Conservation (phyloP, 345 rosid genomes). For the Aurinia saxatilis region DNA sequence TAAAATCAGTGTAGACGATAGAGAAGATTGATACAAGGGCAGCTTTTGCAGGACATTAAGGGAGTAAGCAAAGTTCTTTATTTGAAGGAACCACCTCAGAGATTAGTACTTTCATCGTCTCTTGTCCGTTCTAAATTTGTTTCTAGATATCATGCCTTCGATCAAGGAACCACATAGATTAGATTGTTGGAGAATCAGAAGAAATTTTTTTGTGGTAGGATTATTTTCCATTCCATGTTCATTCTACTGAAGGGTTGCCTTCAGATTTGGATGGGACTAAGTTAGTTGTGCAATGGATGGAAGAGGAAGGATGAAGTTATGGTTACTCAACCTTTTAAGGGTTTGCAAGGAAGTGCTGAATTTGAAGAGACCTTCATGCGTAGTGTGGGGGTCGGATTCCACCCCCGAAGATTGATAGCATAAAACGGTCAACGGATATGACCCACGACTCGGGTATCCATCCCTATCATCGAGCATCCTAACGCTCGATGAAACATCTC, state of each 20-base stretch:
- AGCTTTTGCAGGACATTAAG: conserved; percentile 70
- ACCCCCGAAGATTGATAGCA: no score
- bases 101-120: no score
- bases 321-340: conserved; percentile 40
- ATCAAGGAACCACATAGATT: conserved; percentile 13
- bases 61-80: conserved; percentile 69
- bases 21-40: conserved; percentile 35
- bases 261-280: conserved; percentile 36
- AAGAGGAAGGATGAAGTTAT: conserved; percentile 59
- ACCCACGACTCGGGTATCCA: no score
- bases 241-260: conserved; percentile 70
- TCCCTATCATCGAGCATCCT: no score
- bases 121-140: conserved; percentile 37
- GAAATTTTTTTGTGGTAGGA: conserved; percentile 50
- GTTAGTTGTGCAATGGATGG: conserved; percentile 59
- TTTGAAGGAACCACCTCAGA: conserved; percentile 36
- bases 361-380: conserved; percentile 65
- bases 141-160: conserved; percentile 26
- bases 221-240: conserved; percentile 69
- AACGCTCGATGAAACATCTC: no score
- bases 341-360: conserved; percentile 46
- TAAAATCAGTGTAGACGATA: conserved; percentile 21
- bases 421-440: no score
- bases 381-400: no score
- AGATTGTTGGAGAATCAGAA: no score